phyloP scores from a whole-genome alignment of 2,329 filamentous ascomycete genomes.

The Colletotrichum trifolii region DNA sequence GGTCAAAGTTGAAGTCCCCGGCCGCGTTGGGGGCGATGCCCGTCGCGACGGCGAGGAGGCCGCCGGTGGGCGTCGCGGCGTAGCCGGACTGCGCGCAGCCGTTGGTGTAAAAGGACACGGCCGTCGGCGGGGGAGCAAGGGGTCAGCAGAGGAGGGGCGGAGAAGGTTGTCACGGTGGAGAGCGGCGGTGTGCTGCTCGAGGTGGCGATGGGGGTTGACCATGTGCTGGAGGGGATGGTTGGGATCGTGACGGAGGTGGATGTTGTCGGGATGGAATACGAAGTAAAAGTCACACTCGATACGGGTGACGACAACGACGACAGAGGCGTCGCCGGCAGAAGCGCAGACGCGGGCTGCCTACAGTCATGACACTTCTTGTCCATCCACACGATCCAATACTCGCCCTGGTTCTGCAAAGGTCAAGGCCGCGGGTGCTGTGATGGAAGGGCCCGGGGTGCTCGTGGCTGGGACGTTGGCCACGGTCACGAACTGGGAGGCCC shows the following conservation, averaged over 20 bases:
- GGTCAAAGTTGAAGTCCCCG: constrained; percentile 24
- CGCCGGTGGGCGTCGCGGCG: background rate
- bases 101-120: constrained; percentile 20
- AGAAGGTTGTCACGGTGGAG: constrained; percentile 11
- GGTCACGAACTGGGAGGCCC: too few relatives aligned
- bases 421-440: too few relatives aligned
- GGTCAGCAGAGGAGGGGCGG: constrained; percentile 9
- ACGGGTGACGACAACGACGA: background rate
- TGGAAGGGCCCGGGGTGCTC: too few relatives aligned
- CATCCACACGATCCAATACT: constrained; percentile 23
- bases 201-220: background rate
- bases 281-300: background rate
- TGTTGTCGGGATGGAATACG: constrained; percentile 4
- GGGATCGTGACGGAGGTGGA: constrained; percentile 3
- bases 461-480: too few relatives aligned
- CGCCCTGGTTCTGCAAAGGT: constrained; percentile 10
- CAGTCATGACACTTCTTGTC: constrained; percentile 23
- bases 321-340: background rate
- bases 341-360: background rate
- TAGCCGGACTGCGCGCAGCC: constrained; percentile 23
- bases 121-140: constrained; percentile 9
- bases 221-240: background rate
- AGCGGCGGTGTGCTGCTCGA: background rate
- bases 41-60: constrained; percentile 19
- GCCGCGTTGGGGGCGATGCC: constrained; percentile 12